phyloP scores from a whole-genome alignment of 306 rosid genomes.

The Trifolium dubium region DNA sequence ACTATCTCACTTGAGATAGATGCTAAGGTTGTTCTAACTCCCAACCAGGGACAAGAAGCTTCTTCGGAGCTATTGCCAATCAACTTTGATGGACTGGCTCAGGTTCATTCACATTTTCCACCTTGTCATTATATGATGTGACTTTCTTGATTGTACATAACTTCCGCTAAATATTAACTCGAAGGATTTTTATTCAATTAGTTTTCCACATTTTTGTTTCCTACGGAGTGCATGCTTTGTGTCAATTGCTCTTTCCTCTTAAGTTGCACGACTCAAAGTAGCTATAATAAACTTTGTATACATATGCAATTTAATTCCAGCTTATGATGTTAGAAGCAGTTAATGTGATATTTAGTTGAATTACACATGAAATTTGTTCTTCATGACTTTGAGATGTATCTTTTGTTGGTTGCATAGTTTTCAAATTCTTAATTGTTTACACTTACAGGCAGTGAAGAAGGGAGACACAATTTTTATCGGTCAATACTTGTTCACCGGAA shows the following conservation, averaged over 20 bases:
- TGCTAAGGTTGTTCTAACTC: constrained; percentile 75
- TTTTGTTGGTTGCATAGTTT: constrained; percentile 12
- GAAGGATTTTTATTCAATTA: constrained; percentile 10
- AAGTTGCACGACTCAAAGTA: constrained; percentile 19
- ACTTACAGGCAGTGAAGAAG: constrained; percentile 77
- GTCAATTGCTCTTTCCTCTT: neutral
- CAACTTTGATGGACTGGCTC: constrained; percentile 78
- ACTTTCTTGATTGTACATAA: constrained; percentile 11
- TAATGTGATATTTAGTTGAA: constrained; percentile 16
- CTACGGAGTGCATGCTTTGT: constrained; percentile 14
- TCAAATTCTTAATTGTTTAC: constrained; percentile 40
- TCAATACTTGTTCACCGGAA: constrained; percentile 96
- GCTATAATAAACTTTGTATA: constrained; percentile 6
- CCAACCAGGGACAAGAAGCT: constrained; percentile 72
- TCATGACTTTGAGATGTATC: neutral
- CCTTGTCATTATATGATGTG: constrained; percentile 19
- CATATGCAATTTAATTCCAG: neutral
- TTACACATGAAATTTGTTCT: constrained; percentile 9
- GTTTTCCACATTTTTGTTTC: neutral
- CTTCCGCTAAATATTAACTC: neutral
- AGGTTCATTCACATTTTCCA: constrained; percentile 54
- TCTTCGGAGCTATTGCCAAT: constrained; percentile 84
- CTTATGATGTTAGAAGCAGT: neutral
- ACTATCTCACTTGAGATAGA: constrained; percentile 62
- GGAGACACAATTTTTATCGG: constrained; percentile 98